A percentile compares a stretch with the other conserved stretches of the same genome.
Conservation (phyloP, 352 stramenopile genomes). For the Pythium rishiriense region DNA sequence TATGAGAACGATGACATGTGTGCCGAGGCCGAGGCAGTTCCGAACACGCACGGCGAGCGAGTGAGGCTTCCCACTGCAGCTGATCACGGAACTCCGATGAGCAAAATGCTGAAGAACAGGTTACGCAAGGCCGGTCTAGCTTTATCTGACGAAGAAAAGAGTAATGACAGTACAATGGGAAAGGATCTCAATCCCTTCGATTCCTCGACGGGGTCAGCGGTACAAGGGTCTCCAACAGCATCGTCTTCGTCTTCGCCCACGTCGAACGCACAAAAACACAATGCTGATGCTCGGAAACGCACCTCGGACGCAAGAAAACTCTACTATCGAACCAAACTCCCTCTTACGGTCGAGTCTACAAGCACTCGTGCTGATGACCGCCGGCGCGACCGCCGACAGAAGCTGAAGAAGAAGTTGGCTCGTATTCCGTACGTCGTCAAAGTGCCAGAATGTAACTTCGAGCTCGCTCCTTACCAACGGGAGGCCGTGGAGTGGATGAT, state of each 20-base stretch:
- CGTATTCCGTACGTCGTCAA: constrained; percentile 6
- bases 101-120: constrained; percentile 19
- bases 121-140: constrained; percentile 19
- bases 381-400: constrained; percentile 39
- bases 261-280: constrained; percentile 16
- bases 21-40: constrained; percentile 4
- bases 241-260: constrained; percentile 22
- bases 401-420: constrained; percentile 27
- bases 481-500: constrained; percentile 91
- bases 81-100: constrained; percentile 16
- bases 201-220: constrained; percentile 12
- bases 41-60: neutral
- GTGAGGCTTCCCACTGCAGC: neutral
- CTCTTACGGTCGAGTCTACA: constrained; percentile 56
- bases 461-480: constrained; percentile 82
- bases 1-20: constrained; percentile 6
- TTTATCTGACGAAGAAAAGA: constrained; percentile 23
- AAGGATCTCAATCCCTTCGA: constrained; percentile 19
- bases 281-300: neutral
- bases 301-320: constrained; percentile 5
- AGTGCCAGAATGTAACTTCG: constrained; percentile 52
- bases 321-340: constrained; percentile 60
- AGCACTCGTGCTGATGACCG: constrained; percentile 52
- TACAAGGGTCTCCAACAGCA: constrained; percentile 20
- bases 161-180: neutral